A percentile compares a stretch with the other conserved stretches of the same genome.
Evolutionary conservation across 2,329 filamentous ascomycete genomes (phyloP).

Genomic region (Monosporascus sp.): DNA sequence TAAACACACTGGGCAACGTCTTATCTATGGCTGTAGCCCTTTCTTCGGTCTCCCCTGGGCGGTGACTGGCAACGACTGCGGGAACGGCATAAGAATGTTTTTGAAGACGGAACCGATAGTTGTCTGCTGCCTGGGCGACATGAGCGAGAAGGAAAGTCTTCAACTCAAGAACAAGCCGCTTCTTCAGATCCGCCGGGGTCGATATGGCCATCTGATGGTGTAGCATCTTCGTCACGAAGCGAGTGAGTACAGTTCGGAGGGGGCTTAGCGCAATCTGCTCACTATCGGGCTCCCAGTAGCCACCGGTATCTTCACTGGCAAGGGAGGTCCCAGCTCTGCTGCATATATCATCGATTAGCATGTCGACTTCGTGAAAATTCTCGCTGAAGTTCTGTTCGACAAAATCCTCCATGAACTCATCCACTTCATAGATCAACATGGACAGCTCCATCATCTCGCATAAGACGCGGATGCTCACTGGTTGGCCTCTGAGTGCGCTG

Average conservation of each 20-base stretch:
- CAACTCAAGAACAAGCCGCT: conserved; percentile 1
- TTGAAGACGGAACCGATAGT: not conserved
- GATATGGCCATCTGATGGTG: not conserved
- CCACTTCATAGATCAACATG: conserved; percentile 6
- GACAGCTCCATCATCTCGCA: conserved; percentile 12
- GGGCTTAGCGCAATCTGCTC: not conserved
- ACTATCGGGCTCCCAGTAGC: too few relatives aligned
- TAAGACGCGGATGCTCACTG: not conserved
- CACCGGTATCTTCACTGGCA: not conserved
- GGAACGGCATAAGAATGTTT: too few relatives aligned
- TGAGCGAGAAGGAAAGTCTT: conserved; percentile 6
- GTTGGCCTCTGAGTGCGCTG: not conserved
- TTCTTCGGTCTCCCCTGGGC: not conserved
- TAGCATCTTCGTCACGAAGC: not conserved
- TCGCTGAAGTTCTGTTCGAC: conserved; percentile 1
- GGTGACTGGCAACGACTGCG: not conserved
- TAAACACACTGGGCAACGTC: not conserved
- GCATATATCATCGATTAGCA: not conserved
- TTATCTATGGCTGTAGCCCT: not conserved
- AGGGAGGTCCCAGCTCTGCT: not conserved
- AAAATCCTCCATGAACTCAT: conserved; percentile 11
- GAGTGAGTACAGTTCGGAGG: not conserved
- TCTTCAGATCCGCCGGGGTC: not conserved
- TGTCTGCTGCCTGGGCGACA: conserved; percentile 6
- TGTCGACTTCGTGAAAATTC: too few relatives aligned